Conservation (phyloP, 1,139 yeast species). For the Hyphopichia fennica region DNA sequence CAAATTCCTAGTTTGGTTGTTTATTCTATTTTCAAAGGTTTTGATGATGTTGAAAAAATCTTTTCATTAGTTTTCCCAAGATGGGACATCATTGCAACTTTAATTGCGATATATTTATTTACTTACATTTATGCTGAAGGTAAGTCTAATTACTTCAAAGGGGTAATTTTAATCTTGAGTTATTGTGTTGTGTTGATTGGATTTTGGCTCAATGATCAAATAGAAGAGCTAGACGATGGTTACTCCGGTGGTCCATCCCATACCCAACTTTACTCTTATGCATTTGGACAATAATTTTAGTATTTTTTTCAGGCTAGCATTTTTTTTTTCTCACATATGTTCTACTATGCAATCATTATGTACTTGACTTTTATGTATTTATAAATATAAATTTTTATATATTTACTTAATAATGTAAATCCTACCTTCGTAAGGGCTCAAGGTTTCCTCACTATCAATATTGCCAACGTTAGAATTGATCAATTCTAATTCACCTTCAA, state of each 20-base stretch:
- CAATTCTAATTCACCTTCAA: conserved; percentile 31
- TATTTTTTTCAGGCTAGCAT: background rate
- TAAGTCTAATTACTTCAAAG: conserved; percentile 92
- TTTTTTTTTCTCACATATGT: background rate
- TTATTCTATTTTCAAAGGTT: conserved; percentile 57
- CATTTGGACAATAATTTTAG: background rate
- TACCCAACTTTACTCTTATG: background rate
- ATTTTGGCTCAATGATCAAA: conserved; percentile 63
- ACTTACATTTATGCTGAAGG: conserved; percentile 97
- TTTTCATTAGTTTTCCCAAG: conserved; percentile 88
- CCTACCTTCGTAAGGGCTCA: conserved; percentile 42
- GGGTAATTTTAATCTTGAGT: conserved; percentile 79
- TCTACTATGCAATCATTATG: background rate
- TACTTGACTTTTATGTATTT: background rate
- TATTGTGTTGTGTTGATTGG: conserved; percentile 80
- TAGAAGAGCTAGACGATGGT: conserved; percentile 38
- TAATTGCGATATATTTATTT: conserved; percentile 83
- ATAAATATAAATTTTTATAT: background rate
- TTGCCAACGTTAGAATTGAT: conserved; percentile 26
- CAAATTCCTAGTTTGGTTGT: conserved; percentile 91
- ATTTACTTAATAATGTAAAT: conserved; percentile 24
- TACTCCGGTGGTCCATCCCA: conserved; percentile 9
- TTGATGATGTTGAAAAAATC: conserved; percentile 45
- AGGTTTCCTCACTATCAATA: conserved; percentile 18
- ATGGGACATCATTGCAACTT: conserved; percentile 90